phyloP scores from a whole-genome alignment of 371 early-diverging fungal genomes.

The Actinomortierella ambigua region DNA sequence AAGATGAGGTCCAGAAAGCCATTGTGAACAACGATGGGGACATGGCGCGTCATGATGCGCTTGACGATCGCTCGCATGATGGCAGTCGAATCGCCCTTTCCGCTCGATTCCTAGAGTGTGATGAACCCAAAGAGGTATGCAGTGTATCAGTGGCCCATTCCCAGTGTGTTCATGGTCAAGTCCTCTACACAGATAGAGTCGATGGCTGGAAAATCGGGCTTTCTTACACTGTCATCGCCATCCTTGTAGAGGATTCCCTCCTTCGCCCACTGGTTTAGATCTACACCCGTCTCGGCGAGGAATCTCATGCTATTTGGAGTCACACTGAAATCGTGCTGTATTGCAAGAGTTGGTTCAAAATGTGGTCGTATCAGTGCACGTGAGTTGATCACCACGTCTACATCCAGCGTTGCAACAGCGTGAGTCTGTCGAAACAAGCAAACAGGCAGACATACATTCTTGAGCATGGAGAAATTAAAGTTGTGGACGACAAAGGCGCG shows the following conservation, averaged over 20 bases:
- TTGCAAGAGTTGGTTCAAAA: slow-evolving; percentile 23
- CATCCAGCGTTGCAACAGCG: too few relatives aligned
- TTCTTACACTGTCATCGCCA: slow-evolving; percentile 32
- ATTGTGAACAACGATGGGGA: slow-evolving; percentile 87
- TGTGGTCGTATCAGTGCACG: not conserved
- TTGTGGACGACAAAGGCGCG: slow-evolving; percentile 50
- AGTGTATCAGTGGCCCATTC: too few relatives aligned
- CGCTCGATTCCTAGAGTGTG: too few relatives aligned
- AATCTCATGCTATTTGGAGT: slow-evolving; percentile 74
- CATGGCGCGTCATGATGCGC: slow-evolving; percentile 39
- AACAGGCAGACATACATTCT: slow-evolving; percentile 41
- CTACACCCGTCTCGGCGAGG: slow-evolving; percentile 81
- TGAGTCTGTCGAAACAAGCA: not conserved
- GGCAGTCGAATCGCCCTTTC: slow-evolving; percentile 22
- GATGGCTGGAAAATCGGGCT: too few relatives aligned
- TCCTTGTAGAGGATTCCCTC: slow-evolving; percentile 78
- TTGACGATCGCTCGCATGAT: slow-evolving; percentile 56
- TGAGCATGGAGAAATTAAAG: slow-evolving; percentile 60
- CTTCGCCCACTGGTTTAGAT: slow-evolving; percentile 75
- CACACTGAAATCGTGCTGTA: slow-evolving; percentile 54
- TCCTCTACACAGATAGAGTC: too few relatives aligned
- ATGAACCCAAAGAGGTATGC: too few relatives aligned
- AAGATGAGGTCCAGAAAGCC: slow-evolving; percentile 91
- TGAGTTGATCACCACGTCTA: too few relatives aligned
- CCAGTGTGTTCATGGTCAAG: too few relatives aligned